Conservation (phyloP, 768 basidiomycete species). For the Mycena belliarum region DNA sequence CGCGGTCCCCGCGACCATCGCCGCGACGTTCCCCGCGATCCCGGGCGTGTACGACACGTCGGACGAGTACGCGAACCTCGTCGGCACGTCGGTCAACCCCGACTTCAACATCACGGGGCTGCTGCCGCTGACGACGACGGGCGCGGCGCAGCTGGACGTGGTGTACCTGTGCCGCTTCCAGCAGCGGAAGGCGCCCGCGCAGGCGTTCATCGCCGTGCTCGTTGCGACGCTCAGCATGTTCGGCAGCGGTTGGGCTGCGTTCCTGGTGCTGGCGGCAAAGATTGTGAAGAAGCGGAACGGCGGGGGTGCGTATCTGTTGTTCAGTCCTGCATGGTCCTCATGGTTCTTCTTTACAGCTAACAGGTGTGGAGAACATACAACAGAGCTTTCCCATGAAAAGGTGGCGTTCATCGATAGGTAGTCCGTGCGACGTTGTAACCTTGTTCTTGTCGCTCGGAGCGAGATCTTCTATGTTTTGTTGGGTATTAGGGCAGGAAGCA, state of each 20-base stretch:
- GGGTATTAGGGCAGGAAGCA: too few species aligned
- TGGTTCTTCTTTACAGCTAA: neutral
- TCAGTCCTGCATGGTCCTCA: neutral
- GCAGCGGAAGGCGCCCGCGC: constrained; percentile 15
- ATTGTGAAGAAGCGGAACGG: neutral
- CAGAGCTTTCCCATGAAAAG: neutral
- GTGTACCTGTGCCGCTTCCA: constrained; percentile 28
- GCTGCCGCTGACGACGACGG: constrained; percentile 19
- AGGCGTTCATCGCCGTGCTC: constrained; percentile 24
- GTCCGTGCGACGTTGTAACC: too few species aligned
- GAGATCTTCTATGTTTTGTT: too few species aligned
- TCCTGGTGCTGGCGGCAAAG: neutral
- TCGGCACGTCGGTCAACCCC: neutral
- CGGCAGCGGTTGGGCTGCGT: neutral
- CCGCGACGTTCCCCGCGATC: neutral
- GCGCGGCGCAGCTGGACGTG: constrained; percentile 23
- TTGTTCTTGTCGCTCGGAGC: too few species aligned
- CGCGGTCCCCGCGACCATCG: neutral
- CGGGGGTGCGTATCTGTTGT: neutral
- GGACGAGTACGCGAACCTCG: neutral
- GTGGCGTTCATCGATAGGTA: neutral
- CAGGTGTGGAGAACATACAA: neutral
- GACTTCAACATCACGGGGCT: neutral
- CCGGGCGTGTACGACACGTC: neutral
- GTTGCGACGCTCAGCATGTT: constrained; percentile 31